Evolutionary conservation across 163 green algal species (phyloP), one percentile per base, ranked within the genome.

Genomic region (Scenedesmus sp.): DNA sequence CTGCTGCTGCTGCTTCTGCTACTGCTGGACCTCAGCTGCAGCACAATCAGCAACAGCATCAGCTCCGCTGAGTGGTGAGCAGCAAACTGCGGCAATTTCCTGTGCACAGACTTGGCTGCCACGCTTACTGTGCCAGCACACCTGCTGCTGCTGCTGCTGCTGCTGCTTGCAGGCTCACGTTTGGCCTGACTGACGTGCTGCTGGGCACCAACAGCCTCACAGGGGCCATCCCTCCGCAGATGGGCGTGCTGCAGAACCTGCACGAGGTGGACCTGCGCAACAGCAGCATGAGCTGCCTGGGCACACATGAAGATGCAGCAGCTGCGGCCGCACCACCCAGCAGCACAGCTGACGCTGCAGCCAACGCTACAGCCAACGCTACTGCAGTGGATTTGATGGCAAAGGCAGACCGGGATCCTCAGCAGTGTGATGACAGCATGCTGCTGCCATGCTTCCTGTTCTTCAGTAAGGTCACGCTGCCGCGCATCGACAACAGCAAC

Each of bases 361-460:
- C 62, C 62, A 12, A 20, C 62, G 10, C 62, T 12, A 70, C 13
- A 46, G 34, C 34, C 34, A 46, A 46, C 34, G 34, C 34, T 46
- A 46, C 34, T 46, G 34, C 34, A 46, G 34, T 46, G 34, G 34
- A 46, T 46, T 46, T 1, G 34, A 46, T 26, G 26, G 26, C 34
- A 46, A 46, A 46, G 0, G 34, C 34, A 46, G 62, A 70, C 1
- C 1, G 13, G 0, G 62, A 12, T 20, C 10, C 62, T 1, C 46
- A 84, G 34, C 76, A 59, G 34, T 57, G 76, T 26, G 12, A n/a
- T n/a, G 62, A 81, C 13, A 18, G 23, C 16, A 0, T 79, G 90
- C 59, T 88, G 76, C 64, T 93, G 85, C 90, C 90, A 18, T 93
- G 90, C 85, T 93, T 93, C 26, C 54, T 93, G 18, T 23, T 12